Base-by-base conservation (phyloP, 164 flowering plant genomes). In the Tetracentron sinense region DNA sequence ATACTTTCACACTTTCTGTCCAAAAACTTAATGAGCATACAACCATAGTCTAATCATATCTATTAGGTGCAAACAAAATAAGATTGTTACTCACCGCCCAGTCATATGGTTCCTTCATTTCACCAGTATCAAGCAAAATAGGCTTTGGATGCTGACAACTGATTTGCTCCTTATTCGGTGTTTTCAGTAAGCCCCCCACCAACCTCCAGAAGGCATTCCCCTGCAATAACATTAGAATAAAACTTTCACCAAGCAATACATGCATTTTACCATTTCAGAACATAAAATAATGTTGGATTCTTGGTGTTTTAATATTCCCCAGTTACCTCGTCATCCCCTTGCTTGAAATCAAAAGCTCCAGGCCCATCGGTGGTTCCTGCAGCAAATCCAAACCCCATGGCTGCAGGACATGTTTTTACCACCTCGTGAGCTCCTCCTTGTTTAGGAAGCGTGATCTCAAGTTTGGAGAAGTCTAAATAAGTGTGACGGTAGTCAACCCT, bases 351-450 rank as follows among this genome's bases (percentile, higher is more conserved):
- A n/a, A n/a, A n/a, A n/a, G n/a, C n/a, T n/a, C n/a, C n/a, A n/a
- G n/a, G n/a, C n/a, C n/a, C n/a, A n/a, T n/a, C n/a, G n/a, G n/a
- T n/a, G n/a, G n/a, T n/a, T n/a, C n/a, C n/a, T n/a, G n/a, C n/a
- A n/a, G n/a, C 99, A 82, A 94, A 89, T 63, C 82, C 84, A 76
- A 91, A 91, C 1, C 99, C 99, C 99, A 94, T 86, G 46, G 99
- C 90, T 57, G 99, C 99, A 57, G 99, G 97, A 64, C 99, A 94
- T 23, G 96, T 94, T 79, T 82, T 85, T 38, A 84, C 92, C 22
- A 61, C 72, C 70, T 84, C 83, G 70, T 63, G 59, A 48, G 82
- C 87, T 60, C 89, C 85, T 42, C 78, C 85, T 27, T 75, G 70
- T 63, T 79, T 82, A 49, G 84, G 69, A 71, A 87, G 50, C 33